Percentiles rank a stretch among this genome's conserved stretches.
Evolutionary conservation across 2,329 filamentous ascomycete genomes (phyloP).

Genomic region (Neocucurbitaria cava): DNA sequence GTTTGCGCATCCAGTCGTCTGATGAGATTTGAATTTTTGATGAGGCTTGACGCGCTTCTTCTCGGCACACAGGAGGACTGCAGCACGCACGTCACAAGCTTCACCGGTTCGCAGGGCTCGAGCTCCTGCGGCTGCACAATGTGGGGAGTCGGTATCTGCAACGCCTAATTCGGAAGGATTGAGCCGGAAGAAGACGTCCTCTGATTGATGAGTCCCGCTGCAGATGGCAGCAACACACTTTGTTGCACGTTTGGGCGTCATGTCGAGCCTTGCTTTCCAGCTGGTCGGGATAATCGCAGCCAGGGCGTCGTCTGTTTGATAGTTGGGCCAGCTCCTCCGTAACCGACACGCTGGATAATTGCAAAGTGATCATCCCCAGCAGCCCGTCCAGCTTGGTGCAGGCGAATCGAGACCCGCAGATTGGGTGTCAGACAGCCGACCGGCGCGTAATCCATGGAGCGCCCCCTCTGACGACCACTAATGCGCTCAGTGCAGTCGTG

Average conservation of each 20-base stretch:
- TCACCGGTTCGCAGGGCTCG: constrained; percentile 20
- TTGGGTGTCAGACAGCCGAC: constrained; percentile 2
- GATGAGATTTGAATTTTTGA: constrained; percentile 9
- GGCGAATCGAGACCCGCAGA: constrained; percentile 9
- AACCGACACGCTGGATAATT: constrained; percentile 20
- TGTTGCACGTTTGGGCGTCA: constrained; percentile 23
- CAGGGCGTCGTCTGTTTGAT: constrained; percentile 23
- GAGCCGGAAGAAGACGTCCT: constrained; percentile 31
- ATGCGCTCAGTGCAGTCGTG: background rate
- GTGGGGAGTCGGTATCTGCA: background rate
- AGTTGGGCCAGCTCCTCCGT: constrained; percentile 14
- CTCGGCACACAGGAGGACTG: constrained; percentile 14
- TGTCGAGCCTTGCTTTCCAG: constrained; percentile 23
- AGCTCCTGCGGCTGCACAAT: constrained; percentile 17
- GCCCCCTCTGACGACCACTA: background rate
- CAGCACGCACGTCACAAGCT: constrained; percentile 20
- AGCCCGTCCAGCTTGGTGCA: constrained; percentile 12
- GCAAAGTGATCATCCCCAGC: constrained; percentile 5
- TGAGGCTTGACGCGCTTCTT: constrained; percentile 16
- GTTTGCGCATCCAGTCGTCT: constrained; percentile 4
- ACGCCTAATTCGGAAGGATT: constrained; percentile 7
- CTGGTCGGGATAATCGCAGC: constrained; percentile 23
- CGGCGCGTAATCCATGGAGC: constrained; percentile 9
- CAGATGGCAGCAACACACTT: constrained; percentile 15
- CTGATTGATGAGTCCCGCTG: constrained; percentile 20